Conservation (phyloP, 2,329 filamentous ascomycete genomes). For the Akanthomyces dipterigenus region DNA sequence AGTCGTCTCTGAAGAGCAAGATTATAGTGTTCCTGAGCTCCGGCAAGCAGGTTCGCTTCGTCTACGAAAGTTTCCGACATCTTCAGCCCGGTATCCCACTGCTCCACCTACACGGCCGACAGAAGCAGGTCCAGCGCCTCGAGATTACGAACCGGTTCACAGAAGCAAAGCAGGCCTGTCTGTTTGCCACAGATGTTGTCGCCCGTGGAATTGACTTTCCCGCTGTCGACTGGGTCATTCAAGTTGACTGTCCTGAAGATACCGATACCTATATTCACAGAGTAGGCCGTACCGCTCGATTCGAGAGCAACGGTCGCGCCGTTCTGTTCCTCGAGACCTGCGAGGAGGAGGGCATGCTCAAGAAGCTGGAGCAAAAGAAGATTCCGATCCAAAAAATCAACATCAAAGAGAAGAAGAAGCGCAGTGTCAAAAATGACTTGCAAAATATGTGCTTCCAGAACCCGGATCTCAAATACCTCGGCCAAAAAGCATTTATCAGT, state of each 20-base stretch:
- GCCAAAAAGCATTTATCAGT: constrained; percentile 90
- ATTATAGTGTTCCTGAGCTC: constrained; percentile 94
- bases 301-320: constrained; percentile 78
- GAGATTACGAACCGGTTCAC: constrained; percentile 85
- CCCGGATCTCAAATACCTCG: constrained; percentile 86
- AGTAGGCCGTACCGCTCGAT: constrained; percentile 89
- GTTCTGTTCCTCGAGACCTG: constrained; percentile 88
- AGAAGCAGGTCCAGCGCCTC: constrained; percentile 82
- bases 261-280: constrained; percentile 97
- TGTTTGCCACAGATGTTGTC: constrained; percentile 94
- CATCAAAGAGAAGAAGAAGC: constrained; percentile 82
- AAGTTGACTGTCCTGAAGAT: constrained; percentile 94
- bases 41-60: constrained; percentile 92
- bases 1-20: constrained; percentile 84
- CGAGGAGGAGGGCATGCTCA: constrained; percentile 88
- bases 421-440: constrained; percentile 74
- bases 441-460: constrained; percentile 97
- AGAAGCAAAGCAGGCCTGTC: constrained; percentile 71
- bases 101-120: constrained; percentile 85
- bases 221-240: constrained; percentile 97
- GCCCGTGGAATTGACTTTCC: constrained; percentile 94
- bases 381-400: constrained; percentile 84
- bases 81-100: constrained; percentile 91
- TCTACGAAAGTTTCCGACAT: constrained; percentile 87
- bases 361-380: constrained; percentile 78